These are phyloP conservation scores for Fistulinella prunicolor DNA, from an alignment of 768 basidiomycete genomes.

Conservation along the genomic window DNA sequence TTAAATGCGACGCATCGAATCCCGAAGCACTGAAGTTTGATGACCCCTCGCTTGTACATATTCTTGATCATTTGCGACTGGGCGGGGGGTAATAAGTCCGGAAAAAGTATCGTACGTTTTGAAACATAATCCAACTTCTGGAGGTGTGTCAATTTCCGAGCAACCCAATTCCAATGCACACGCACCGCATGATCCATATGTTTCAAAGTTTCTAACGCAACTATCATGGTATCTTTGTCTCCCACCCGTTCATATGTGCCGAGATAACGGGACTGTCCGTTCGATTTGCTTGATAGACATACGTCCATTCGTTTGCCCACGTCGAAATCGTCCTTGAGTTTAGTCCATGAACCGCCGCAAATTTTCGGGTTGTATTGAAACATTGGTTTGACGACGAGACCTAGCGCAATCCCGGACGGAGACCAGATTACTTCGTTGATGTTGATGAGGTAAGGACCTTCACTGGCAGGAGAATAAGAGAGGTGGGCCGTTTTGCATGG, in stretches of 20 bases:
- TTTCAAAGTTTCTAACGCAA: conserved; percentile 12
- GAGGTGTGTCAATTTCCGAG: not conserved
- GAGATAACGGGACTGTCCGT: conserved; percentile 14
- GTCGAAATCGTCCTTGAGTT: conserved; percentile 7
- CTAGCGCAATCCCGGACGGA: conserved; percentile 20
- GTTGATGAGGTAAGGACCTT: conserved; percentile 12
- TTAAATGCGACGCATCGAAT: conserved; percentile 24
- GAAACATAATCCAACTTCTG: conserved; percentile 22
- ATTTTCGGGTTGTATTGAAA: conserved; percentile 28
- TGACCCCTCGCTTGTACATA: conserved; percentile 29
- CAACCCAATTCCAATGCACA: not conserved
- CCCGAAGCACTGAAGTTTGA: conserved; percentile 26
- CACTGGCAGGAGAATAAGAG: conserved; percentile 2
- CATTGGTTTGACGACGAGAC: conserved; percentile 22
- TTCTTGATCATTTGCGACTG: conserved; percentile 24
- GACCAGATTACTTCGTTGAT: conserved; percentile 22
- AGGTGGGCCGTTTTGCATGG: not conserved
- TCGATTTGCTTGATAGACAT: conserved; percentile 6
- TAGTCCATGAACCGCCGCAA: conserved; percentile 16
- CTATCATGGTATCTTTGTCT: conserved; percentile 7
- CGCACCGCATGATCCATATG: conserved; percentile 11
- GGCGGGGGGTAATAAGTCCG: conserved; percentile 22
- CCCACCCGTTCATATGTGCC: conserved; percentile 27
- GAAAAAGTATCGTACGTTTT: conserved; percentile 16
- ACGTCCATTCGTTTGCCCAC: conserved; percentile 19